These are phyloP conservation scores for Sugiyamaella mastotermitis DNA, from an alignment of 805 yeast genomes.

Conservation along the genomic window DNA sequence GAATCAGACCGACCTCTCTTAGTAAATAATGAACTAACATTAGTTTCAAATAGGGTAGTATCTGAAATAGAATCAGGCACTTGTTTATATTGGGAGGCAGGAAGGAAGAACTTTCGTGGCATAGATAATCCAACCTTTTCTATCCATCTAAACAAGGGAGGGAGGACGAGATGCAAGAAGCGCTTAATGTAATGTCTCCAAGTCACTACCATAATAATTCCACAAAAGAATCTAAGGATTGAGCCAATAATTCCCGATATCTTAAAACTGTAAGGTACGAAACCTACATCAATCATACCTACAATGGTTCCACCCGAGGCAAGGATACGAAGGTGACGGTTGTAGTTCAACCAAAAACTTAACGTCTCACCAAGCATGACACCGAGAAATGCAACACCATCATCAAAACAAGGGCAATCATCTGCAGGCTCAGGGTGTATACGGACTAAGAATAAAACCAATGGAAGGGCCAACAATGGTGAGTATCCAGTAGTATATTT, in stretches of 20 bases:
- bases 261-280: slow-evolving; percentile 17
- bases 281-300: slow-evolving; percentile 7
- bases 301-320: neutral
- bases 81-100: slow-evolving; percentile 32
- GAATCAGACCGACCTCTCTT: slow-evolving; percentile 29
- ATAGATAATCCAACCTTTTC: slow-evolving; percentile 32
- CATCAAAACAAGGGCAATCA: slow-evolving; percentile 94
- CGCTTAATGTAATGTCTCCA: slow-evolving; percentile 79
- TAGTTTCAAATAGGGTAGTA: slow-evolving; percentile 26
- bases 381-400: slow-evolving; percentile 87
- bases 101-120: slow-evolving; percentile 35
- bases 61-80: slow-evolving; percentile 33
- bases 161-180: slow-evolving; percentile 48
- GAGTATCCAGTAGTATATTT: slow-evolving; percentile 25
- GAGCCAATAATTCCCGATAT: slow-evolving; percentile 27
- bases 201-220: slow-evolving; percentile 51
- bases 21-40: slow-evolving; percentile 26
- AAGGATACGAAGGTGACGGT: neutral
- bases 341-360: slow-evolving; percentile 47
- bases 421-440: slow-evolving; percentile 82
- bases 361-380: slow-evolving; percentile 75
- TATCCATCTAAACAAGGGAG: slow-evolving; percentile 48
- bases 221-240: slow-evolving; percentile 48
- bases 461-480: slow-evolving; percentile 24
- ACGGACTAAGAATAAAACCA: slow-evolving; percentile 44